Conservation (phyloP, 179 eudicot genomes). For the Sideroxylon spinosum region DNA sequence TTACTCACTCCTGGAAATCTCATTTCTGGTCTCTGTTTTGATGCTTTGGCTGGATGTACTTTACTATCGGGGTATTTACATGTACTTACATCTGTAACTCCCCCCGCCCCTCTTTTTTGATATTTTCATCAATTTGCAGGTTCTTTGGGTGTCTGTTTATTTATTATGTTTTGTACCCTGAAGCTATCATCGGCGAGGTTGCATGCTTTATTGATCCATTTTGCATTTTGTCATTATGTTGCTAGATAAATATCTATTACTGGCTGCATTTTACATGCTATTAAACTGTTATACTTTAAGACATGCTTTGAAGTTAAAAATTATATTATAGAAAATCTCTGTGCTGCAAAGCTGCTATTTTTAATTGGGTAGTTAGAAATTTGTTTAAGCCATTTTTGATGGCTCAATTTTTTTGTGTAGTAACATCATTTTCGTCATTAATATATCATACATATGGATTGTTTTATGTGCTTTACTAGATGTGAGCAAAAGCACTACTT, state of each 20-base stretch:
- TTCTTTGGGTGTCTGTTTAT: not conserved
- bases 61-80: no score
- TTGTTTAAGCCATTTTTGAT: not conserved
- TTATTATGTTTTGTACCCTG: not conserved
- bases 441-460: no score
- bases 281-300: not conserved
- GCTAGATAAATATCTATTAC: not conserved
- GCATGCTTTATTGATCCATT: not conserved
- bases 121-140: not conserved
- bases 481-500: not conserved
- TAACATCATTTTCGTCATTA: not conserved
- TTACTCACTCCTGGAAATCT: no score
- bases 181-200: not conserved
- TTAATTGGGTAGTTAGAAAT: not conserved
- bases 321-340: not conserved
- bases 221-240: not conserved
- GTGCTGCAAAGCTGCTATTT: not conserved
- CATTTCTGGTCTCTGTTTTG: no score
- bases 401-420: not conserved
- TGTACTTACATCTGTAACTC: no score
- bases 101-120: no score
- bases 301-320: not conserved
- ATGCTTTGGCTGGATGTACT: no score
- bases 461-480: not conserved
- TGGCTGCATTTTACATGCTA: constrained; percentile 3